Conservation (phyloP, 2,329 filamentous ascomycete species). For the Hymenoscyphus salicellus region DNA sequence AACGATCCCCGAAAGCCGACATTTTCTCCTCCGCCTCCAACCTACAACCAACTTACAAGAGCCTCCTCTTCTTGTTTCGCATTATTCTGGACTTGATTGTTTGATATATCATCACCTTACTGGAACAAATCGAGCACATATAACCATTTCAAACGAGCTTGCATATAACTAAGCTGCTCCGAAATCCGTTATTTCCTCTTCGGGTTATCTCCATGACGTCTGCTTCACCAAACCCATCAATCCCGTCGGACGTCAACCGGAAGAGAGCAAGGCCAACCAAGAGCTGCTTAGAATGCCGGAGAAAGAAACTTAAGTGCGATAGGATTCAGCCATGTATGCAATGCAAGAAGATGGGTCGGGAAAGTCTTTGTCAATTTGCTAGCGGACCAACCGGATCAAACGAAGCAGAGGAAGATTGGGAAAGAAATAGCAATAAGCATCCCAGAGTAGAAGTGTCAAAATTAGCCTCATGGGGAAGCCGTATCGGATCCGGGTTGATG, state of each 20-base stretch:
- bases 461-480: not conserved
- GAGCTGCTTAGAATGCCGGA: constrained; percentile 55
- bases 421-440: constrained; percentile 8
- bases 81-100: no score
- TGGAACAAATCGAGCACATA: no score
- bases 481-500: not conserved
- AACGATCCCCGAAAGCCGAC: no score
- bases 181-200: no score
- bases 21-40: no score
- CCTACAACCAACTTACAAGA: no score
- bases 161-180: no score
- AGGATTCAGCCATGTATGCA: constrained; percentile 55
- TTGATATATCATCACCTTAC: no score
- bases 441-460: not conserved
- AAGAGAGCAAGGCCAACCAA: constrained; percentile 51
- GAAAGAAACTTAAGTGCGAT: constrained; percentile 57
- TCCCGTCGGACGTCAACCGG: not conserved
- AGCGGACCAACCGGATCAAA: not conserved
- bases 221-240: not conserved
- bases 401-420: constrained; percentile 8
- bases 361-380: constrained; percentile 3
- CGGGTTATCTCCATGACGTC: no score
- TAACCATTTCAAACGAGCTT: no score
- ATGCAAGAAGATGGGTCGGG: constrained; percentile 37
- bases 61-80: no score